These are phyloP conservation scores for Panicum hallii DNA, from an alignment of 202 grass and related monocot genomes.

Conservation along the genomic window DNA sequence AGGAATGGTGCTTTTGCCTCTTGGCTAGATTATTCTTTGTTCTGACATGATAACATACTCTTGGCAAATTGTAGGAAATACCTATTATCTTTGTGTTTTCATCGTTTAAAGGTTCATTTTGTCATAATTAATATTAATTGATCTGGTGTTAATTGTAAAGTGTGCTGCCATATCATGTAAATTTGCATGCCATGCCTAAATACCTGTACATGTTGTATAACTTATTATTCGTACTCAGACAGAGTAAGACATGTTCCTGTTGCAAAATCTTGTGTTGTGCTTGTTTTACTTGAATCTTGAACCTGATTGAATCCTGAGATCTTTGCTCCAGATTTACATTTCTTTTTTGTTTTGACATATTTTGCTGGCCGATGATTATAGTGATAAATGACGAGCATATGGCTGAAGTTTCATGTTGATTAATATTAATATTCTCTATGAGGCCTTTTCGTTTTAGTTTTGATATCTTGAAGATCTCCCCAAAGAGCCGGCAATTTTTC, in stretches of 20 bases:
- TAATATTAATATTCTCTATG: conserved; percentile 36
- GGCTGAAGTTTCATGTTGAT: conserved; percentile 43
- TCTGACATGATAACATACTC: background rate
- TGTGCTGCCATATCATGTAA: too few relatives aligned
- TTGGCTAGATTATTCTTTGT: background rate
- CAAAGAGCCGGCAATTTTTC: background rate
- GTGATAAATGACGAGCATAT: conserved; percentile 45
- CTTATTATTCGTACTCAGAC: background rate
- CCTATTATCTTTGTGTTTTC: background rate
- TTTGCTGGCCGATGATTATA: conserved; percentile 39
- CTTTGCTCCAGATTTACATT: background rate
- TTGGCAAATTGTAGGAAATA: background rate
- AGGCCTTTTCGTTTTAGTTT: background rate
- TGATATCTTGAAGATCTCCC: too few relatives aligned
- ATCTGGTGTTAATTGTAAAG: background rate
- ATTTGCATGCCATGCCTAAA: background rate
- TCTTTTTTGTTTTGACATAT: background rate
- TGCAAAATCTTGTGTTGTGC: background rate
- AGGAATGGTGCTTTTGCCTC: background rate
- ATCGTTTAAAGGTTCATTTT: too few relatives aligned
- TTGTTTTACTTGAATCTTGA: background rate
- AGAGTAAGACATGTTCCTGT: background rate
- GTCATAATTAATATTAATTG: too few relatives aligned
- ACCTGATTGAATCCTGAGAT: background rate
- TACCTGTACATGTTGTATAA: background rate